Conservation (phyloP, 345 rosid species). For the Populus pruinosa region DNA sequence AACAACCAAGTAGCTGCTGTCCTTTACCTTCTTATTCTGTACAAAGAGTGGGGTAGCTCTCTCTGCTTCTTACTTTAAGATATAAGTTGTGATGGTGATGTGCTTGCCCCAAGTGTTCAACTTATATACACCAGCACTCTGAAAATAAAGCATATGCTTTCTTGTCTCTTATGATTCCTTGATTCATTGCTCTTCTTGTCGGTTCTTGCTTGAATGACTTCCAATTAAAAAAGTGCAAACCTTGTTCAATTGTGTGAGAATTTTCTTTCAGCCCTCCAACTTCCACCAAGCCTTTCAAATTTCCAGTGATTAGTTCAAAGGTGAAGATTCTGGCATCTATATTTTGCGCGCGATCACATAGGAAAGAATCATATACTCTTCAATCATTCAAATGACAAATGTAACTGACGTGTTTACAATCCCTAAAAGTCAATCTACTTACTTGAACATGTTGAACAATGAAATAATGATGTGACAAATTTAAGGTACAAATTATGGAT, state of each 20-base stretch:
- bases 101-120: not conserved
- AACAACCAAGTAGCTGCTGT: no score
- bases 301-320: not conserved
- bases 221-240: not conserved
- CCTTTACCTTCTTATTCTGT: no score
- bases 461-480: slow-evolving; percentile 12
- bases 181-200: not conserved
- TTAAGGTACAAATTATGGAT: slow-evolving; percentile 20
- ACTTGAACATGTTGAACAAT: slow-evolving; percentile 22
- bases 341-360: not conserved
- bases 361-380: slow-evolving; percentile 17
- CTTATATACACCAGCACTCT: not conserved
- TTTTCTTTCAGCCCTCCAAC: not conserved
- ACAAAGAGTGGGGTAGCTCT: no score
- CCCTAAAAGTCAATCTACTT: slow-evolving; percentile 18
- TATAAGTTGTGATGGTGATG: not conserved
- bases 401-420: not conserved
- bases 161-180: not conserved
- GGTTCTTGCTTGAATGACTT: not conserved
- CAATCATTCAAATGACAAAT: slow-evolving; percentile 20
- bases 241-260: not conserved
- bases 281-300: not conserved
- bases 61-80: no score
- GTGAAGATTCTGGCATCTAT: not conserved
- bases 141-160: not conserved